Evolutionary conservation across 371 early-diverging fungal species (phyloP), one percentile per base, ranked within the genome.

Genomic region (Catenaria anguillulae): DNA sequence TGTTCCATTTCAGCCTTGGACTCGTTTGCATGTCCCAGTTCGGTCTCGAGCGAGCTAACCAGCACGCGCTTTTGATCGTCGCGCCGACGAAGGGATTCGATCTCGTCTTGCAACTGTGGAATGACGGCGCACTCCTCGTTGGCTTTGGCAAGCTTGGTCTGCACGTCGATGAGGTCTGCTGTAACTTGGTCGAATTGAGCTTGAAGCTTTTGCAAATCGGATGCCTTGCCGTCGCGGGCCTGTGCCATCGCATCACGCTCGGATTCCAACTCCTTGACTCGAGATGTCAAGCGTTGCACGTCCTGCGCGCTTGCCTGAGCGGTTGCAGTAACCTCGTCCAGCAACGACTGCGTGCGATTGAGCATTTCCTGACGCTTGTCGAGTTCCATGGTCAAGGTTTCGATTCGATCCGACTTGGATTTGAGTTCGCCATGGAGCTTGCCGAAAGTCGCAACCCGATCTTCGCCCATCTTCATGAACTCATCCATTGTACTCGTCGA

Each of bases 381-480:
- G 52, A 50, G 52, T 8, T 50, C 52, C 21, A 50, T 8, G 29
- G 52, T 12, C 4, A 50, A 31, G 1, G 8, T 8, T 31, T 24
- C 8, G 52, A 50, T 50, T 13, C 29, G 26, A 17, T 50, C 31
- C 15, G 10, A 15, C 29, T 29, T 24, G 52, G 52, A 26, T 31
- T 50, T 50, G 52, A 50, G 15, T 0, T 50, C 52, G 29, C 3
- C 15, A 31, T 50, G 26, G 29, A 50, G 52, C 29, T 50, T 50
- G 15, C 29, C 52, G 33, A 50, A 26, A 13, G 13, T 26, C 8
- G 24, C 52, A 0, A 50, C 52, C 4, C 52, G 52, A 2, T 23
- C 52, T 19, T 50, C 52, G 52, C 52, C 52, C 52, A 21, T 23
- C 52, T 50, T 50, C 52, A 50, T 50, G 29, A 21, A 24, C 31